Percentiles rank a stretch among this genome's conserved stretches.
phyloP scores from a whole-genome alignment of 2,329 filamentous ascomycete genomes.

The Diplodia mutila region DNA sequence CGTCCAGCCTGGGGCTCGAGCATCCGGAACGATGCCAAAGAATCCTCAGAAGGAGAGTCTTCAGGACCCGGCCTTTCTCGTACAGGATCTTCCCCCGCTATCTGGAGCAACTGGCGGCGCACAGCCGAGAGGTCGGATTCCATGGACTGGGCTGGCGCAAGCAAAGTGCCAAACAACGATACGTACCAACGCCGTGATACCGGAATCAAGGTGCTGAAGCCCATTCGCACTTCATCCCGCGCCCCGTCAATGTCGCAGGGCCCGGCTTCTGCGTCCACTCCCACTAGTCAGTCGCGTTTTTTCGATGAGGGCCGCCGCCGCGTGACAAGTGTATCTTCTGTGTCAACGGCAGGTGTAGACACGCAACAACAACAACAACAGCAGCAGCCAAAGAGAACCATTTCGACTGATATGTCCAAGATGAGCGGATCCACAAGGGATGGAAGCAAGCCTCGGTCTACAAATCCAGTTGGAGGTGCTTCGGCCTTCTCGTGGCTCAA shows the following conservation, averaged over 20 bases:
- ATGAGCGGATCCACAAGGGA: background rate
- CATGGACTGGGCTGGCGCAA: conserved; percentile 59
- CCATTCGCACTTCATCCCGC: conserved; percentile 66
- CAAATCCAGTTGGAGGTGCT: conserved; percentile 86
- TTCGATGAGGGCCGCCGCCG: conserved; percentile 54
- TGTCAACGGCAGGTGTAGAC: conserved; percentile 19
- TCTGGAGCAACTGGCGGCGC: conserved; percentile 55
- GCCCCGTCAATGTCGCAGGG: conserved; percentile 41
- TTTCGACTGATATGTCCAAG: conserved; percentile 20
- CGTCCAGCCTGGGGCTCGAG: conserved; percentile 1
- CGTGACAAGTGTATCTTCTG: conserved; percentile 27
- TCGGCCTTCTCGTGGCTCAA: conserved; percentile 95
- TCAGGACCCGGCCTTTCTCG: conserved; percentile 28
- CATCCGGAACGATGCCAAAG: conserved; percentile 1
- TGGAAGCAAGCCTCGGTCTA: background rate
- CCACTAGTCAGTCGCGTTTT: conserved; percentile 40
- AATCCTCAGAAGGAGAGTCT: background rate
- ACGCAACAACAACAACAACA: background rate
- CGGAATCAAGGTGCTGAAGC: conserved; percentile 89
- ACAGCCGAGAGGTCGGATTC: conserved; percentile 13
- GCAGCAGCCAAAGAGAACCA: conserved; percentile 17
- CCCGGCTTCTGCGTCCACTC: conserved; percentile 39
- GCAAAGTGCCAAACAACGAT: conserved; percentile 57
- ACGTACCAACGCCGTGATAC: conserved; percentile 72
- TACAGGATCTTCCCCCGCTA: conserved; percentile 45